Base-by-base conservation (phyloP, 129 eudicot genomes). In the Flaveria trinervia region DNA sequence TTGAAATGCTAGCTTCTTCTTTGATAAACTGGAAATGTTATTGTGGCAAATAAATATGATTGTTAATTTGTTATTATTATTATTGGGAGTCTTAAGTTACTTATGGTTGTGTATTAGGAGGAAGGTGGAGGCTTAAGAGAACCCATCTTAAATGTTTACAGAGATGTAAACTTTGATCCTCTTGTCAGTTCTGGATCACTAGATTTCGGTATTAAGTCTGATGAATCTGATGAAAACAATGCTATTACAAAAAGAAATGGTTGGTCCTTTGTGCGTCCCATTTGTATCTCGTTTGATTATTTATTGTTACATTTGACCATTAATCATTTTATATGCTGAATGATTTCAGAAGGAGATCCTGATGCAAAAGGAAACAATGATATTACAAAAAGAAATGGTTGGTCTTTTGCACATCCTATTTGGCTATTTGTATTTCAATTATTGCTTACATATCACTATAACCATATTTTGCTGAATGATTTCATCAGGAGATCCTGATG, bases 91-190 rank as follows among this genome's bases (percentile, higher is more conserved):
- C 67, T 6, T 68, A 56, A 77, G 67, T 55, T 55, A 77, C 36
- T 43, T 18, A 60, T 68, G 45, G 4, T 64, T 30, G 51, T 75
- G 68, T 74, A 49, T 60, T 72, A 92, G 97, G 96, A 84, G 66
- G 89, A 85, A 59, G 80, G 71, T 80, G 85, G 74, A 82, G 87
- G 86, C 13, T 50, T 89, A 66, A 77, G 82, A 81, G 92, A 82
- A 84, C 97, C 97, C 30, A 62, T 84, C 30, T 77, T 81, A 50
- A 65, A 79, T 50, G 91, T 92, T 79, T 92, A 85, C 83, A 89
- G 84, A 86, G 92, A 87, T 80, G 87, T 78, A 62, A 76, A 67
- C 59, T 76, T 75, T 69, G 77, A 71, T 74, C 75, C 91, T 3
- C 52, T 57, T 25, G 77, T 83, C 65, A 75, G 79, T 50, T 73